These are phyloP conservation scores for Gossypium gossypioides DNA, from an alignment of 441 rosid species.

Conservation along the genomic window DNA sequence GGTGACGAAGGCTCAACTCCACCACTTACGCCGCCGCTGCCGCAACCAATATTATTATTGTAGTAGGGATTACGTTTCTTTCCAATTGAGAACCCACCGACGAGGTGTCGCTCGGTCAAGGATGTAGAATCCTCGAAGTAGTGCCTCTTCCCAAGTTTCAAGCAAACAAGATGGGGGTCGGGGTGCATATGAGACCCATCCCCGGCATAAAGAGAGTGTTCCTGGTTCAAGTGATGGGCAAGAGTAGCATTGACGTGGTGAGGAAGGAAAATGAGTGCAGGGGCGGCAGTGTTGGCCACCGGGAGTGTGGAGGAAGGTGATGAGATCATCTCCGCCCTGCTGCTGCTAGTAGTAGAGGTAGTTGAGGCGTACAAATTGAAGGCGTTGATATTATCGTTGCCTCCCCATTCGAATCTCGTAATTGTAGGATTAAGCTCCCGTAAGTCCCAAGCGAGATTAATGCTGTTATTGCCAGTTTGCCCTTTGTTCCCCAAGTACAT, in stretches of 20 bases:
- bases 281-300: not conserved
- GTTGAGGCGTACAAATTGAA: not conserved
- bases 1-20: slow-evolving; percentile 16
- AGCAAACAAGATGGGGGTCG: slow-evolving; percentile 42
- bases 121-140: slow-evolving; percentile 32
- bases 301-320: not conserved
- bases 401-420: slow-evolving; percentile 21
- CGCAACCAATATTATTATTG: not conserved
- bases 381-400: not conserved
- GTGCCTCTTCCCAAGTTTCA: slow-evolving; percentile 48
- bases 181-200: slow-evolving; percentile 27
- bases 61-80: slow-evolving; percentile 28
- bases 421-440: not conserved
- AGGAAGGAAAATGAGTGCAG: slow-evolving; percentile 19
- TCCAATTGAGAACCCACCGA: slow-evolving; percentile 11
- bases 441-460: slow-evolving; percentile 18
- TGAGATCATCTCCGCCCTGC: not conserved
- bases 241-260: slow-evolving; percentile 1
- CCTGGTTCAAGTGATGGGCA: slow-evolving; percentile 7
- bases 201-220: slow-evolving; percentile 22
- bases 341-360: not conserved
- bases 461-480: slow-evolving; percentile 1
- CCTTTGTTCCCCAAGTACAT: slow-evolving; percentile 13
- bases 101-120: not conserved
- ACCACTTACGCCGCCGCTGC: slow-evolving; percentile 7